Percentiles rank a stretch among this genome's conserved stretches.
phyloP scores from a whole-genome alignment of 2,329 filamentous ascomycete genomes.

The Teratosphaeriaceae sp. region DNA sequence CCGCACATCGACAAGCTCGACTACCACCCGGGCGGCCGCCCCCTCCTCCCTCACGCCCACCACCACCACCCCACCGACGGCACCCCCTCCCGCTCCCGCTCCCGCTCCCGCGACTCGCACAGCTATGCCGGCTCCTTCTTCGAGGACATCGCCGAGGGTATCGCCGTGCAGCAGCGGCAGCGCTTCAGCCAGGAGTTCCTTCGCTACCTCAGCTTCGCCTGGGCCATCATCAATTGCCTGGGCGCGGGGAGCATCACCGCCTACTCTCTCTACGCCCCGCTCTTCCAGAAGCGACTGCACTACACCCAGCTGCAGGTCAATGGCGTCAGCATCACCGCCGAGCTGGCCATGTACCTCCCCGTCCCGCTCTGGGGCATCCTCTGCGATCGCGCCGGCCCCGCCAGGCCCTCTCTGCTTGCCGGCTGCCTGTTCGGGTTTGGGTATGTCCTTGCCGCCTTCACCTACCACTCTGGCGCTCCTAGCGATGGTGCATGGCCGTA shows the following conservation, averaged over 20 bases:
- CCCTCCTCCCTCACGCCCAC: slow-evolving; percentile 35
- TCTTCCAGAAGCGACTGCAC: slow-evolving; percentile 77
- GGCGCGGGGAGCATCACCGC: slow-evolving; percentile 88
- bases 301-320: slow-evolving; percentile 94
- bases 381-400: slow-evolving; percentile 82
- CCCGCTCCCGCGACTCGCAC: too few species aligned
- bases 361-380: slow-evolving; percentile 84
- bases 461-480: slow-evolving; percentile 57
- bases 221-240: slow-evolving; percentile 58
- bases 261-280: slow-evolving; percentile 87
- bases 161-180: slow-evolving; percentile 50
- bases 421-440: slow-evolving; percentile 69
- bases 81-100: slow-evolving; percentile 24
- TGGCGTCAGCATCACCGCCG: slow-evolving; percentile 76
- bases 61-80: slow-evolving; percentile 22
- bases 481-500: slow-evolving; percentile 61
- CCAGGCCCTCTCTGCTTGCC: slow-evolving; percentile 66
- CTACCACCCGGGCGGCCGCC: slow-evolving; percentile 36
- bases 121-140: slow-evolving; percentile 50
- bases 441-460: slow-evolving; percentile 74
- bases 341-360: slow-evolving; percentile 84
- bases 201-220: slow-evolving; percentile 52
- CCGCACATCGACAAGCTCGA: slow-evolving; percentile 45
- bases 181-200: slow-evolving; percentile 47
- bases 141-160: slow-evolving; percentile 54